Evolutionary conservation across 2,329 filamentous ascomycete genomes (phyloP).

Genomic region (Ceratocystis huliohia): DNA sequence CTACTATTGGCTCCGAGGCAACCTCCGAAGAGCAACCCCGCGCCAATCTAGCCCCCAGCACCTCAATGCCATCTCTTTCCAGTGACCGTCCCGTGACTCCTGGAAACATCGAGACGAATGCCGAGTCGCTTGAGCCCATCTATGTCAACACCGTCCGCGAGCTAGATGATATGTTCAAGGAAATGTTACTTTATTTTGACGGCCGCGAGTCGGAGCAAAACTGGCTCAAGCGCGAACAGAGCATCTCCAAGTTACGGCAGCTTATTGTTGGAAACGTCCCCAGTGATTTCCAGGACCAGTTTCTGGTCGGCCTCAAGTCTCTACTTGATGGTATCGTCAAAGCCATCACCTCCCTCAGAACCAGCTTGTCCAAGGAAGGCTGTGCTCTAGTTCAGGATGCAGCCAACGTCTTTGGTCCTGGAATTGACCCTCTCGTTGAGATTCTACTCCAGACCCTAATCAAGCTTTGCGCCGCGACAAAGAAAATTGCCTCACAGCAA

Average conservation of each 20-base stretch:
- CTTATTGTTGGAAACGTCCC: conserved; percentile 75
- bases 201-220: conserved; percentile 84
- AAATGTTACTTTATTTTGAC: conserved; percentile 73
- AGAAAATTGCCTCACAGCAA: conserved; percentile 80
- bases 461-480: conserved; percentile 79
- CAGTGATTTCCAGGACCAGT: conserved; percentile 59
- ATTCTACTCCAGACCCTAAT: conserved; percentile 78
- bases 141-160: conserved; percentile 77
- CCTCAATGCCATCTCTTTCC: conserved; percentile 30
- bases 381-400: conserved; percentile 77
- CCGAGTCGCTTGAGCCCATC: conserved; percentile 61
- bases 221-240: conserved; percentile 78
- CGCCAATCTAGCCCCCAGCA: conserved; percentile 33
- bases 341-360: conserved; percentile 67
- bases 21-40: conserved; percentile 28
- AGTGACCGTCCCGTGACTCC: conserved; percentile 47
- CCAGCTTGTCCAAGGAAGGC: conserved; percentile 78
- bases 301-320: conserved; percentile 56
- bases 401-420: conserved; percentile 60
- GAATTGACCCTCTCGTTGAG: conserved; percentile 79
- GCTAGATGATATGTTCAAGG: conserved; percentile 72
- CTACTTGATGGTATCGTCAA: conserved; percentile 84
- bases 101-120: conserved; percentile 45
- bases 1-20: conserved; percentile 34
- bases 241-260: conserved; percentile 59